Conservation (phyloP, 139 green algal species). For the Auxenochlorella pyrenoidosa region DNA sequence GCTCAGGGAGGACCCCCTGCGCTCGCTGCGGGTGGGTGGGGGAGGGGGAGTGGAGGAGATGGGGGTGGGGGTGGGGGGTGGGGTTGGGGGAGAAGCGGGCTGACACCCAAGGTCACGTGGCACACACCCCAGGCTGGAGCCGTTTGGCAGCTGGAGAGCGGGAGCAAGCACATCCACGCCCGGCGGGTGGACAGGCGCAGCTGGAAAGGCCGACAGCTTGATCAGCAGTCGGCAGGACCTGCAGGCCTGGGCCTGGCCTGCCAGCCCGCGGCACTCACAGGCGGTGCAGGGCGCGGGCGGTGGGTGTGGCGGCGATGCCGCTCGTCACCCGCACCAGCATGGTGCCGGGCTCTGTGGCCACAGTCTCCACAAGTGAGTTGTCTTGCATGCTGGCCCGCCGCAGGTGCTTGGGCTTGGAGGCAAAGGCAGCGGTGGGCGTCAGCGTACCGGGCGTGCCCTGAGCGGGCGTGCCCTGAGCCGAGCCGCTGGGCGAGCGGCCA, state of each 20-base stretch:
- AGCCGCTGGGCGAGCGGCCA: not conserved
- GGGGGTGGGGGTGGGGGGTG: too few species aligned
- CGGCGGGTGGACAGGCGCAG: not conserved
- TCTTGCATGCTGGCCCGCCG: conserved; percentile 32
- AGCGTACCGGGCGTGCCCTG: not conserved
- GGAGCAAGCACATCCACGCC: not conserved
- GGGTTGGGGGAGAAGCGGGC: too few species aligned
- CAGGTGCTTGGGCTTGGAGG: conserved; percentile 3
- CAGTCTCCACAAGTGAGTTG: not conserved
- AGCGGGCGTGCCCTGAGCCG: not conserved
- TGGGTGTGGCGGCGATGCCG: not conserved
- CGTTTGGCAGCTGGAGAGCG: not conserved
- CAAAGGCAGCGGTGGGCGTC: not conserved
- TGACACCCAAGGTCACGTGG: too few species aligned
- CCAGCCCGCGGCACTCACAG: conserved; percentile 8
- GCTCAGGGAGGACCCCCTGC: conserved; percentile 19
- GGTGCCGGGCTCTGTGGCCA: conserved; percentile 39
- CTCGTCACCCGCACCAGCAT: conserved; percentile 38
- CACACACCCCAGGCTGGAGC: not conserved
- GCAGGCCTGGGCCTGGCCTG: too few species aligned
- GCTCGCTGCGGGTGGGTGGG: not conserved
- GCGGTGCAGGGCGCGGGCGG: not conserved
- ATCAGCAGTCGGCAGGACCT: not conserved
- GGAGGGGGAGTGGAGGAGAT: too few species aligned
- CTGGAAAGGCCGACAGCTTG: too few species aligned